Conservation (phyloP, 352 stramenopile genomes). For the Pythium aristosporum region DNA sequence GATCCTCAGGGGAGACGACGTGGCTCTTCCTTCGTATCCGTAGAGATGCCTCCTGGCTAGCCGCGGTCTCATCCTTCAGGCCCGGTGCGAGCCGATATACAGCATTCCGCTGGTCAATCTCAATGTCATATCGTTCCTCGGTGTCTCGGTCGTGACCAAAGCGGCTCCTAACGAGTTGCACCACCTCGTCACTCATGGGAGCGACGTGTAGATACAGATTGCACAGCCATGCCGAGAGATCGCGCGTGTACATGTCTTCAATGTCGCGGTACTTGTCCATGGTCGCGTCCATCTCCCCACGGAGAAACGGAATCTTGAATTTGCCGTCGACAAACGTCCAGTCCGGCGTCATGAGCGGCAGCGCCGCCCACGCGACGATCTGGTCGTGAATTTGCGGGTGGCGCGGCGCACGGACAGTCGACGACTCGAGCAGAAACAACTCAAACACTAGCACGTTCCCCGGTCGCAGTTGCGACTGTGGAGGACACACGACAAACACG, state of each 20-base stretch:
- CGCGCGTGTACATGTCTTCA: slow-evolving; percentile 56
- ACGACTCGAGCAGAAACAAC: slow-evolving; percentile 31
- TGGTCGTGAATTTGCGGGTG: slow-evolving; percentile 38
- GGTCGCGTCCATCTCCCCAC: slow-evolving; percentile 79
- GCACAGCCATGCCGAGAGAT: slow-evolving; percentile 86
- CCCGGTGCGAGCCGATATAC: slow-evolving; percentile 29
- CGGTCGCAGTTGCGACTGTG: slow-evolving; percentile 53
- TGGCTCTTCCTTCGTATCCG: slow-evolving; percentile 21
- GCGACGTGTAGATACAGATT: slow-evolving; percentile 88
- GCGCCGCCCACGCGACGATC: slow-evolving; percentile 82
- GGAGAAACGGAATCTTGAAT: slow-evolving; percentile 83
- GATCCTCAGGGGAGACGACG: neutral
- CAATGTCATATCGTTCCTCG: slow-evolving; percentile 36
- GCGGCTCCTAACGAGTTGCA: slow-evolving; percentile 16
- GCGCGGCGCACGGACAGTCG: neutral
- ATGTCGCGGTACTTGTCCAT: slow-evolving; percentile 78
- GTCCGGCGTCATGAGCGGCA: slow-evolving; percentile 73
- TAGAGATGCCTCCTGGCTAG: neutral
- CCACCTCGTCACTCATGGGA: slow-evolving; percentile 36
- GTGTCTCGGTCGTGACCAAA: neutral
- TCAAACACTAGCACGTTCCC: slow-evolving; percentile 58
- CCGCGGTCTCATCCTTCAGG: neutral
- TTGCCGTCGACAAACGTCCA: slow-evolving; percentile 66
- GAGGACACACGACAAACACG: slow-evolving; percentile 76
- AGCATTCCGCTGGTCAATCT: slow-evolving; percentile 50